Evolutionary conservation across 164 flowering plant species (phyloP), one percentile per base, ranked within the genome.

Genomic region (Vitis amurensis): DNA sequence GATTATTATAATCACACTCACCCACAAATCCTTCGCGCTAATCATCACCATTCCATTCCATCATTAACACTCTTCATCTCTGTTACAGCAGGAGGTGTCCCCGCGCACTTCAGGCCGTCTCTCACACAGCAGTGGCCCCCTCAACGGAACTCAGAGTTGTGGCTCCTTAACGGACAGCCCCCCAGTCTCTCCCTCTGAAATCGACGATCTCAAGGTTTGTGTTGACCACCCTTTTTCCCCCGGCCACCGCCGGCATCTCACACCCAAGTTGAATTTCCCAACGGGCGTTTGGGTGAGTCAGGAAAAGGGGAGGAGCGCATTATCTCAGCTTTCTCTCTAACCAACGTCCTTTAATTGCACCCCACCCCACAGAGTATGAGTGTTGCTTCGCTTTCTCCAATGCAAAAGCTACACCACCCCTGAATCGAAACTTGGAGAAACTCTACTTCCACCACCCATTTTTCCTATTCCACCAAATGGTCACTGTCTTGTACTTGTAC

Each of bases 51-150:
- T 37, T 6, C 44, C 44, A 37, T 19, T 15, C 23, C 17, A 30
- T 66, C 15, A 56, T 67, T 53, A 12, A 6, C 27, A 16, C 58
- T 57, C 31, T 56, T 16, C 27, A 19, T 3, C 50, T 50, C 15
- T 5, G 11, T 16, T 57, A 57, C 79, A 78, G 89, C 96, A 95
- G 73, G 99, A 92, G 65, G 96, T 89, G 49, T 95, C 99, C 15
- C 97, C 98, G 8, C 83, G 85, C 27, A 89, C 96, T 1, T 95
- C 98, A 15, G 99, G 97, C 11, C 77, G 99, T 67, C 87, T 91
- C 3, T 92, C 99, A 0, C 97, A 93, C 79, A 91, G 99, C 80
- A 95, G 99, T 55, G 97, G 99, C 12, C 97, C 97, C 61, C 78
- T 88, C 23, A 88, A 82, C 49, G 92, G 87, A 27, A 79, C 87